Conservation (phyloP, 345 rosid species). For the Abelmoschus esculentus region DNA sequence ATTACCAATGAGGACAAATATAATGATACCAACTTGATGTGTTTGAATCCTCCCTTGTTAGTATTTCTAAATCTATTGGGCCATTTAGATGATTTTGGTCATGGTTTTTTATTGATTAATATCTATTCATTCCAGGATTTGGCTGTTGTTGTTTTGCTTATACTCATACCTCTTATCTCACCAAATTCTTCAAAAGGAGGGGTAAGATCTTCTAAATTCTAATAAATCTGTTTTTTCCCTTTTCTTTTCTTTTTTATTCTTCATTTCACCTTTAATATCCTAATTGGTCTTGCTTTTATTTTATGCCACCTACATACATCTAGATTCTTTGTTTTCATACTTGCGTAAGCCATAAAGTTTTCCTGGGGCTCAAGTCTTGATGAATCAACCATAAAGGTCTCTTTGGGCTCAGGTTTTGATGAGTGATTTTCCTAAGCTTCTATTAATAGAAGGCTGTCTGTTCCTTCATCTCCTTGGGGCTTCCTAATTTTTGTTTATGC, state of each 20-base stretch:
- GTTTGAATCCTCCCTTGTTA: constrained; percentile 1
- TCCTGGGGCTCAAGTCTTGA: neutral
- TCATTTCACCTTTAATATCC: constrained; percentile 7
- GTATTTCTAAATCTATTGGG: neutral
- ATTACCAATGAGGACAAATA: neutral
- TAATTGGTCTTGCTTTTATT: constrained; percentile 5
- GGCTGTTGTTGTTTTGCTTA: constrained; percentile 95
- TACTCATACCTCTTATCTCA: constrained; percentile 95
- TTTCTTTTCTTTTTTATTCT: constrained; percentile 5
- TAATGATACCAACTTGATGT: neutral
- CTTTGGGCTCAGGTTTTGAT: neutral
- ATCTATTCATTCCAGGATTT: constrained; percentile 59
- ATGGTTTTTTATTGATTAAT: neutral
- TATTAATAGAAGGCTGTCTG: neutral
- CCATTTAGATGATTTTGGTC: constrained; percentile 7
- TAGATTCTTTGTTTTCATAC: neutral
- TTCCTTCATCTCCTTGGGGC: constrained; percentile 8
- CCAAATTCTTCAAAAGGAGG: constrained; percentile 99
- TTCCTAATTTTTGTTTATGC: neutral
- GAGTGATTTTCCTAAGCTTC: constrained; percentile 1
- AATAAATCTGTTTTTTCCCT: neutral
- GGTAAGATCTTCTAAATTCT: constrained; percentile 40
- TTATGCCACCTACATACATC: neutral
- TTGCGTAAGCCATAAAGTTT: neutral
- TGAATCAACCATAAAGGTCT: neutral